These are phyloP conservation scores for Vicia villosa DNA, from an alignment of 306 rosid genomes.

Conservation along the genomic window DNA sequence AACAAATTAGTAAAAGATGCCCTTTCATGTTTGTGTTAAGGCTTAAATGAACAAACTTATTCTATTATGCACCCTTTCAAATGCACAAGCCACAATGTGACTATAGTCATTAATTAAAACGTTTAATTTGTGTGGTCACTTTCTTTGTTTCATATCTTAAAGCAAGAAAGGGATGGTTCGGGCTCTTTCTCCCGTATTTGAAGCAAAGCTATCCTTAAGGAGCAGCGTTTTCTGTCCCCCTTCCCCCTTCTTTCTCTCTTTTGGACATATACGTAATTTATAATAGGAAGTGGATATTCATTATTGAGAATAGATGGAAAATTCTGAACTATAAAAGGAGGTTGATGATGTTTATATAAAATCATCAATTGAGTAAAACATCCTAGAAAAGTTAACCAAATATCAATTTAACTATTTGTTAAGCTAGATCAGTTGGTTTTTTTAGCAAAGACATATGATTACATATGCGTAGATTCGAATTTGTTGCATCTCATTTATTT, in stretches of 20 bases:
- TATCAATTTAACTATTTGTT: too few species aligned
- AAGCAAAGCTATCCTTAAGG: slow-evolving; percentile 37
- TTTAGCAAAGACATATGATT: too few species aligned
- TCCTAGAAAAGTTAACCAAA: too few species aligned
- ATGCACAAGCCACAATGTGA: slow-evolving; percentile 24
- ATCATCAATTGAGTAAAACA: too few species aligned
- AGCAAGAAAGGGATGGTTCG: slow-evolving; percentile 43
- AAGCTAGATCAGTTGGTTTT: too few species aligned
- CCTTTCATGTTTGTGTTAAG: slow-evolving; percentile 38
- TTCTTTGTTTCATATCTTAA: slow-evolving; percentile 38
- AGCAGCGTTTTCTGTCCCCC: slow-evolving; percentile 13
- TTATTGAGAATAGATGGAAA: too few species aligned
- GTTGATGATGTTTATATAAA: too few species aligned
- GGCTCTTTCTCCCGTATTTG: slow-evolving; percentile 35
- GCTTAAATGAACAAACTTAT: not conserved
- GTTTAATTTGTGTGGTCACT: slow-evolving; percentile 35
- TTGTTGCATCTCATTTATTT: too few species aligned
- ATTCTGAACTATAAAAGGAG: too few species aligned
- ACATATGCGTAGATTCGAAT: too few species aligned
- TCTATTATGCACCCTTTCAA: slow-evolving; percentile 19
- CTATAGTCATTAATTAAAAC: not conserved
- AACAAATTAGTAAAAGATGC: too few species aligned
- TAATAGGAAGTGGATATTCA: too few species aligned
- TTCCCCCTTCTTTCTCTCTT: not conserved
- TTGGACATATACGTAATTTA: not conserved